Evolutionary conservation across 805 yeast species (phyloP), one percentile per base, ranked within the genome.

Genomic region (Candida sanyiensis): DNA sequence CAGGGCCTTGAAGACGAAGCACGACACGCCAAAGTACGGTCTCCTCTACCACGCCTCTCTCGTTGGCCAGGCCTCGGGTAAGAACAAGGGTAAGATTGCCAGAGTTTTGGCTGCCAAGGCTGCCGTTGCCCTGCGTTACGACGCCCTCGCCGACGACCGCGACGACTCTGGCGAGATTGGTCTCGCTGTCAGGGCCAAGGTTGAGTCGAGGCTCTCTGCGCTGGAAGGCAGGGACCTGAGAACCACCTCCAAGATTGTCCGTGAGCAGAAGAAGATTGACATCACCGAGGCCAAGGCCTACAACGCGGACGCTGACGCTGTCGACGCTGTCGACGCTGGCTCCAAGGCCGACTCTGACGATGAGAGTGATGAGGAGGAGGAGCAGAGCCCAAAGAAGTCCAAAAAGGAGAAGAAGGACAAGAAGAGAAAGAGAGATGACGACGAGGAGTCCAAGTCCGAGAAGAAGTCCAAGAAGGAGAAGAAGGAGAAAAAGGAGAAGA

Each of bases 61-160:
- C 49, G 94, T 93, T 52, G 98, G 98, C 50, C 96, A 90, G 73
- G 98, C 98, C 43, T 75, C 95, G 37, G 96, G 96, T 67, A 84
- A 84, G 69, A 93, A 93, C 72, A 93, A 93, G 75, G 98, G 98
- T 72, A 93, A 89, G 73, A 87, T 93, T 62, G 97, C 98, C 43
- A 83, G 98, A 72, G 96, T 93, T 52, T 77, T 93, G 49, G 98
- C 98, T 54, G 97, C 97, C 44, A 93, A 93, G 72, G 95, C 97
- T 51, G 95, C 98, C 40, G 94, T 93, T 56, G 85, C 96, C 46
- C 72, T 90, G 54, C 85, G 98, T 73, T 90, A 84, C 64, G 98
- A 93, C 70, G 95, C 97, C 23, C 72, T 93, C 46, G 83, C 97
- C 49, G 98, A 93, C 71, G 97, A 93, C 56, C 80, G 97, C 66